Conservation (phyloP, 441 rosid genomes). For the Rhodomyrtus psidioides region DNA sequence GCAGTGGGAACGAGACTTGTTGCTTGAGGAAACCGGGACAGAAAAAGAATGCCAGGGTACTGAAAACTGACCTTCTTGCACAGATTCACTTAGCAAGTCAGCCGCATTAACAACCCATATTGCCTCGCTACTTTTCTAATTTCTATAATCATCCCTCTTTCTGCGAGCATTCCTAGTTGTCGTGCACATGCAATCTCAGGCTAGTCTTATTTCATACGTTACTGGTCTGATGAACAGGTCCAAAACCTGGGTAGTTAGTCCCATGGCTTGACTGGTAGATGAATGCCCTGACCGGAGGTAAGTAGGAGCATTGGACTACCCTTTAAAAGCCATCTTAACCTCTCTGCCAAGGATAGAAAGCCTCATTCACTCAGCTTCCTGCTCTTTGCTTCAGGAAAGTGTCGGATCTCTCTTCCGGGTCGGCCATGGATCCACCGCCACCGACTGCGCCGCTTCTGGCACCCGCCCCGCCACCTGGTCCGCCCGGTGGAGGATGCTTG, state of each 20-base stretch:
- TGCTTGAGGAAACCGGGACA: background rate
- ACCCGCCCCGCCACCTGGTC: constrained; percentile 8
- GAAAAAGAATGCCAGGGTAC: background rate
- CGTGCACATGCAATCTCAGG: background rate
- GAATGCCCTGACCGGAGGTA: constrained; percentile 14
- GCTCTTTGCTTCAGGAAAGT: background rate
- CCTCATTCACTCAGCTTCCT: background rate
- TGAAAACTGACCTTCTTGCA: background rate
- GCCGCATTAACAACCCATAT: background rate
- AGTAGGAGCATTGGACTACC: background rate
- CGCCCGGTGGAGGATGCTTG: constrained; percentile 16
- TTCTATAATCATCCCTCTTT: background rate
- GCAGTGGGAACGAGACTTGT: background rate
- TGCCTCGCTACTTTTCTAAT: background rate
- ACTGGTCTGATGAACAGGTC: background rate
- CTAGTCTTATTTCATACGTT: background rate
- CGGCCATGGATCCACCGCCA: constrained; percentile 43
- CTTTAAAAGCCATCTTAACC: background rate
- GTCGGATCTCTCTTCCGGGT: background rate
- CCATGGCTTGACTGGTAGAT: constrained; percentile 40
- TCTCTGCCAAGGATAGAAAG: background rate
- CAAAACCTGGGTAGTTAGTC: background rate
- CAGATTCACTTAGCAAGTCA: background rate
- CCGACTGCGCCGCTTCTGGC: constrained; percentile 25
- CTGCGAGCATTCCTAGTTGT: background rate